These are phyloP conservation scores for Auriscalpium vulgare DNA, from an alignment of 768 basidiomycete species.

Conservation along the genomic window DNA sequence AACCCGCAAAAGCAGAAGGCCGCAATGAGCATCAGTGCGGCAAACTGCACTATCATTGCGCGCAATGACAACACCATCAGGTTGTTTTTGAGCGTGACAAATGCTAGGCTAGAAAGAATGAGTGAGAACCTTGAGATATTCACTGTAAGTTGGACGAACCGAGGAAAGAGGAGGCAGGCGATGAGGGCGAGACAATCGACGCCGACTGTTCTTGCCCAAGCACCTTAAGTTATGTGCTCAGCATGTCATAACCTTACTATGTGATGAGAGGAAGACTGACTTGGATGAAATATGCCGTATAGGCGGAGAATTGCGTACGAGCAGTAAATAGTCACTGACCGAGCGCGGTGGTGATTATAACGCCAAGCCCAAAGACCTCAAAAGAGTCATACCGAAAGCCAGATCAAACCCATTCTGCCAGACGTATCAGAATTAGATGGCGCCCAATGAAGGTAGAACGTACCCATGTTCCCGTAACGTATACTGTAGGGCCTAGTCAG, in stretches of 20 bases:
- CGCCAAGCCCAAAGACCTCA: not conserved
- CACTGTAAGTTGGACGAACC: slow-evolving; percentile 31
- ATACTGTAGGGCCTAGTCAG: slow-evolving; percentile 38
- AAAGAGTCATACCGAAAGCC: slow-evolving; percentile 57
- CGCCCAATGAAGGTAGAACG: not conserved
- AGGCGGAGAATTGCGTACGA: slow-evolving; percentile 71
- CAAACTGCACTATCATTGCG: slow-evolving; percentile 90
- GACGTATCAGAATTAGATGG: slow-evolving; percentile 2
- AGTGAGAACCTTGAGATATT: not conserved
- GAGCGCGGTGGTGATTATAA: not conserved
- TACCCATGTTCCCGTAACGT: slow-evolving; percentile 83
- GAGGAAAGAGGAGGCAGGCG: slow-evolving; percentile 85
- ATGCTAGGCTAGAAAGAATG: slow-evolving; percentile 57
- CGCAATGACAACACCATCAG: slow-evolving; percentile 76
- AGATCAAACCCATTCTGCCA: slow-evolving; percentile 85
- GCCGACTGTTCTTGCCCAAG: slow-evolving; percentile 63
- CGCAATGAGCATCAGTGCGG: slow-evolving; percentile 75
- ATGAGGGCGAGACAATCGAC: slow-evolving; percentile 83
- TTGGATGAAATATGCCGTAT: slow-evolving; percentile 66
- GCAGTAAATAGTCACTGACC: slow-evolving; percentile 65
- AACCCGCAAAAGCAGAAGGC: slow-evolving; percentile 91
- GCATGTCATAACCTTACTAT: not conserved
- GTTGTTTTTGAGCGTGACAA: slow-evolving; percentile 80
- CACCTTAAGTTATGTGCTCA: slow-evolving; percentile 29
- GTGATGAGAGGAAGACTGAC: slow-evolving; percentile 30